These are phyloP conservation scores for Debaryomyces prosopidis DNA, from an alignment of 805 yeast genomes.

Conservation along the genomic window DNA sequence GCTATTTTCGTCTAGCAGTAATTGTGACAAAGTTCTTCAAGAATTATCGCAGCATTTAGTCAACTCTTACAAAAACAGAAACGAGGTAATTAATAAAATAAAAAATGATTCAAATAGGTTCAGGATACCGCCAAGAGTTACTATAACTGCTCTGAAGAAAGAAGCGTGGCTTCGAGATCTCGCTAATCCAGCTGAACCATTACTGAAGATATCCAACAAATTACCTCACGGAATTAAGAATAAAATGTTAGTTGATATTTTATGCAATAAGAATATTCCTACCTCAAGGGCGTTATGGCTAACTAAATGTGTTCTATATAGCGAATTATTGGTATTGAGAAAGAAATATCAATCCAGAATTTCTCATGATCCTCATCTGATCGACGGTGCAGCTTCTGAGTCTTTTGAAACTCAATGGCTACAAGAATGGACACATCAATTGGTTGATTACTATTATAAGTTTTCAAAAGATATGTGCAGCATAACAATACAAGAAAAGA, in stretches of 20 bases:
- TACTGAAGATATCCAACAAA: constrained; percentile 68
- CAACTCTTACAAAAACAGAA: constrained; percentile 36
- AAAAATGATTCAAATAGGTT: constrained; percentile 40
- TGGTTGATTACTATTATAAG: constrained; percentile 58
- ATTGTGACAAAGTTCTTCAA: constrained; percentile 33
- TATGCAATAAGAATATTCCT: constrained; percentile 69
- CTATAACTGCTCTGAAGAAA: constrained; percentile 81
- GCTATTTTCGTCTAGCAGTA: constrained; percentile 34
- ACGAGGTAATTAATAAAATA: constrained; percentile 42
- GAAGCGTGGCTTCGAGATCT: constrained; percentile 86
- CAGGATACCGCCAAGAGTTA: constrained; percentile 86
- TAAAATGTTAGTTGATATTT: constrained; percentile 68
- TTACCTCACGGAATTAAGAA: constrained; percentile 90
- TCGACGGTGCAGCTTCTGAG: constrained; percentile 11
- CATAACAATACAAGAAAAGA: constrained; percentile 28
- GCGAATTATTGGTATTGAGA: constrained; percentile 50
- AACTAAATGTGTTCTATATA: constrained; percentile 80
- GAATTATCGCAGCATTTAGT: constrained; percentile 41
- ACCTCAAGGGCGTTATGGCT: constrained; percentile 87
- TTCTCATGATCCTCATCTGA: constrained; percentile 2
- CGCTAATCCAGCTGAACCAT: constrained; percentile 64
- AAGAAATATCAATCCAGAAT: constrained; percentile 27
- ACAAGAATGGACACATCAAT: constrained; percentile 88
- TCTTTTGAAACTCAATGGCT: constrained; percentile 62
- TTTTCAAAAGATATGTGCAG: constrained; percentile 42